Evolutionary conservation across 371 early-diverging fungal genomes (phyloP).

Genomic region (Entomophthora muscae): DNA sequence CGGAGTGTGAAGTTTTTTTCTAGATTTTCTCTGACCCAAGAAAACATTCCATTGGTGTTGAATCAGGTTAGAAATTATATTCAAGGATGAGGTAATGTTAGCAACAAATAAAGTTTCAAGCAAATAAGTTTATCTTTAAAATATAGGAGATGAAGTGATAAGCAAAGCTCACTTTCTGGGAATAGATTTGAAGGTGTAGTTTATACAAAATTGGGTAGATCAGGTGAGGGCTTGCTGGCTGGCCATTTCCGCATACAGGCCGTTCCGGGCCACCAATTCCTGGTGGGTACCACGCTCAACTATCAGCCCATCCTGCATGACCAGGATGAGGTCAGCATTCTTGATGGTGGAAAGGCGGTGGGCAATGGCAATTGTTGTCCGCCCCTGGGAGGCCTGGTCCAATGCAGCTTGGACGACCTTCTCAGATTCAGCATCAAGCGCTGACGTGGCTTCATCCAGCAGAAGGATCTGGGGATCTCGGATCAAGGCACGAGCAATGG

Average conservation of each 20-base stretch:
- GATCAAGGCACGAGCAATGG: slow-evolving; percentile 52
- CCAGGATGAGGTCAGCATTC: slow-evolving; percentile 56
- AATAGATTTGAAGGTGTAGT: no score
- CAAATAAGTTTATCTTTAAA: no score
- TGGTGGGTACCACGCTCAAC: slow-evolving; percentile 70
- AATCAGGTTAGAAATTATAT: no score
- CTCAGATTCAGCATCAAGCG: slow-evolving; percentile 80
- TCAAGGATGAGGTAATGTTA: no score
- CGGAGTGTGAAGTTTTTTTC: no score
- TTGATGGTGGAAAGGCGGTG: slow-evolving; percentile 50
- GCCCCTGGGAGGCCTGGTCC: slow-evolving; percentile 45
- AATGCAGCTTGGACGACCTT: slow-evolving; percentile 75
- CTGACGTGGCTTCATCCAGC: slow-evolving; percentile 93
- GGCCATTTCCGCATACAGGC: slow-evolving; percentile 20
- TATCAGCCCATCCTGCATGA: slow-evolving; percentile 52
- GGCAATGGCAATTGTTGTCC: slow-evolving; percentile 49
- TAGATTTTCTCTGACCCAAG: no score
- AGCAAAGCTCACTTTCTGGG: no score
- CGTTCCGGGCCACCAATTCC: slow-evolving; percentile 29
- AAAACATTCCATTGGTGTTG: no score
- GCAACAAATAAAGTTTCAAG: no score
- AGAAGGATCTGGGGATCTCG: slow-evolving; percentile 69
- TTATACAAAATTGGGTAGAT: no score
- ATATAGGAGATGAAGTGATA: no score
- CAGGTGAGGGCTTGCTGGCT: slow-evolving; percentile 19